phyloP scores from a whole-genome alignment of 352 stramenopile genomes.

The Phytophthora hibernalis region DNA sequence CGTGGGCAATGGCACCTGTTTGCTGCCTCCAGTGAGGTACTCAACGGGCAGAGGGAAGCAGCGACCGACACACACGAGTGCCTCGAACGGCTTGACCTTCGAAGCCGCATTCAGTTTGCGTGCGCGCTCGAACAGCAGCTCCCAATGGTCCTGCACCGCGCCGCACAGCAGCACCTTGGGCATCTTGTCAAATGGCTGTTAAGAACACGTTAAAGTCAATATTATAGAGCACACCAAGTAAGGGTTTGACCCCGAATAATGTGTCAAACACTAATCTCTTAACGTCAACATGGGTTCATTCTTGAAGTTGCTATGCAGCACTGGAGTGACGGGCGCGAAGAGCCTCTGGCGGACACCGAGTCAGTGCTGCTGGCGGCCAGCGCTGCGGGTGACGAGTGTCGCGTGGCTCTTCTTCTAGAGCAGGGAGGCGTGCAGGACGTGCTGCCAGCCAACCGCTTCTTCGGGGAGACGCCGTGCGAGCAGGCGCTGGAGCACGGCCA shows the following conservation, averaged over 20 bases:
- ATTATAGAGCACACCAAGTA: no score
- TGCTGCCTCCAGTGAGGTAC: constrained; percentile 47
- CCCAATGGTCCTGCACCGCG: constrained; percentile 65
- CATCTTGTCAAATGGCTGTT: constrained; percentile 44
- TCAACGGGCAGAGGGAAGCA: constrained; percentile 61
- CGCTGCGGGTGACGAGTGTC: constrained; percentile 20
- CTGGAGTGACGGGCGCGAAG: constrained; percentile 32
- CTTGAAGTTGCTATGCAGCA: constrained; percentile 15
- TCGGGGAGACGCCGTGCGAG: constrained; percentile 44
- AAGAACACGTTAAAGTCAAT: neutral
- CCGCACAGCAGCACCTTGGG: constrained; percentile 82
- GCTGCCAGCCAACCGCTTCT: constrained; percentile 34
- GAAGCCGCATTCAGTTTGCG: constrained; percentile 69
- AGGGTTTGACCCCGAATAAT: no score
- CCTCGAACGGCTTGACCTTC: constrained; percentile 66
- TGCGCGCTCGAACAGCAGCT: constrained; percentile 70
- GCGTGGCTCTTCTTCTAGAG: constrained; percentile 19
- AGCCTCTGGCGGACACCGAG: constrained; percentile 20
- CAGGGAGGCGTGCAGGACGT: constrained; percentile 15
- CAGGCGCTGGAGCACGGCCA: constrained; percentile 45
- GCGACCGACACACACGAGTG: constrained; percentile 66
- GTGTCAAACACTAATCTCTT: neutral
- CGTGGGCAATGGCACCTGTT: constrained; percentile 60
- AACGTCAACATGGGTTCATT: constrained; percentile 14
- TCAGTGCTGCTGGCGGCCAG: constrained; percentile 32